Percentiles rank a stretch among this genome's conserved stretches.
phyloP scores from a whole-genome alignment of 1,284 basidiomycete genomes.

The Stereum hirsutum region DNA sequence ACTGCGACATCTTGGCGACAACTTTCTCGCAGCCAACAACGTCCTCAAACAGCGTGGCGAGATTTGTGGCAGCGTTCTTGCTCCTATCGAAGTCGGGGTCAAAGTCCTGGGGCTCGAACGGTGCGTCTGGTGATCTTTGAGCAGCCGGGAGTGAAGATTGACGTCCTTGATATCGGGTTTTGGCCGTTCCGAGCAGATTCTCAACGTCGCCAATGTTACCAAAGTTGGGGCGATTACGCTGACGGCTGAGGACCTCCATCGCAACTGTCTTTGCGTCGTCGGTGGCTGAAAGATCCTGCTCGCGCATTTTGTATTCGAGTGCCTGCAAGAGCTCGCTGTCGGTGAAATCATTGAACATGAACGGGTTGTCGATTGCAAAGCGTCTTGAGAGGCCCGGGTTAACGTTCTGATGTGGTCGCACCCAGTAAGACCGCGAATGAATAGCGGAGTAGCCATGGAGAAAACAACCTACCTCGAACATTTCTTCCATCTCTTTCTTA shows the following conservation, averaged over 20 bases:
- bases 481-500: constrained; percentile 51
- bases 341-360: constrained; percentile 56
- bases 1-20: constrained; percentile 34
- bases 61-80: constrained; percentile 36
- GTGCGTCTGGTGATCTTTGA: constrained; percentile 25
- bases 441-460: background rate
- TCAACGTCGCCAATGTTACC: constrained; percentile 64
- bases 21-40: constrained; percentile 51
- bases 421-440: background rate
- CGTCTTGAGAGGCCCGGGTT: constrained; percentile 53
- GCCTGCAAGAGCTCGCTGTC: constrained; percentile 41
- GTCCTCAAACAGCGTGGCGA: constrained; percentile 48
- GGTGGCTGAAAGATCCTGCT: constrained; percentile 48
- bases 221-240: constrained; percentile 51
- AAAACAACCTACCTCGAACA: constrained; percentile 48
- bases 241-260: constrained; percentile 39
- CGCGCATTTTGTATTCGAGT: constrained; percentile 43
- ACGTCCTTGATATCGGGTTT: constrained; percentile 37
- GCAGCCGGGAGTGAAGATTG: constrained; percentile 22
- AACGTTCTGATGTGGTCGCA: constrained; percentile 48
- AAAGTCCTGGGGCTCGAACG: constrained; percentile 52
- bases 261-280: constrained; percentile 44
- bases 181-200: constrained; percentile 48
- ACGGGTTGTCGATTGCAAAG: constrained; percentile 57
- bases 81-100: constrained; percentile 47